Evolutionary conservation across 129 eudicot species (phyloP), one percentile per base, ranked within the genome.

Genomic region (Helichrysum umbraculigerum): DNA sequence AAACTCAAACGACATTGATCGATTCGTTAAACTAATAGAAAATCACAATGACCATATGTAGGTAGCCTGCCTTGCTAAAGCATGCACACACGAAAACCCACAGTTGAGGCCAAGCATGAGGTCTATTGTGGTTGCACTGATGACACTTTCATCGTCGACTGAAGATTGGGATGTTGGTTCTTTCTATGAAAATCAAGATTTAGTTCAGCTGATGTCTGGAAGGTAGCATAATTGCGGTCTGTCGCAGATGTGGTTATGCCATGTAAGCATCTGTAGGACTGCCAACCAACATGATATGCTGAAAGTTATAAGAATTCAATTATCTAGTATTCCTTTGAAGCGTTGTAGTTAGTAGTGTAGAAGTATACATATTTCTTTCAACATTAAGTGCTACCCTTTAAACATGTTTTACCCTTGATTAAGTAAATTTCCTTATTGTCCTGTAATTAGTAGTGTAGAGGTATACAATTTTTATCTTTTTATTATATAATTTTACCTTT

Each of bases 51-150:
- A 58, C 30, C 63, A 3, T 7, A 12, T 85, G 75, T 64, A 92
- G 98, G 70, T 90, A 78, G 97, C 95, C 0, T 78, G 76, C 14
- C 96, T 93, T 20, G 98, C 96, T 3, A 90, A 64, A 83, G 91
- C 97, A 50, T 90, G 98, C 69, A 88, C 96, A 21, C 87, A 86
- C 29, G 97, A 90, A 76, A 83, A 88, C 76, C 93, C 95, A 30
- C 89, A 86, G 63, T 73, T 80, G 14, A 89, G 98, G 83, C 98
- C 98, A 74, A 90, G 91, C 81, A 93, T 93, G 97, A 87, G 98
- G 76, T 88, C 98, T 6, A 86, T 88, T 58, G 97, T 87, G 42
- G 98, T 93, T 70, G 96, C 96, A 19, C 77, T 90, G n/a, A 86
- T 82, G 88, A 83, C 96, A 33, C 81, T 88, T 2, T 82, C 95